Conservation (phyloP, 495 filamentous ascomycete genomes). For the Lophiostoma macrostomum region DNA sequence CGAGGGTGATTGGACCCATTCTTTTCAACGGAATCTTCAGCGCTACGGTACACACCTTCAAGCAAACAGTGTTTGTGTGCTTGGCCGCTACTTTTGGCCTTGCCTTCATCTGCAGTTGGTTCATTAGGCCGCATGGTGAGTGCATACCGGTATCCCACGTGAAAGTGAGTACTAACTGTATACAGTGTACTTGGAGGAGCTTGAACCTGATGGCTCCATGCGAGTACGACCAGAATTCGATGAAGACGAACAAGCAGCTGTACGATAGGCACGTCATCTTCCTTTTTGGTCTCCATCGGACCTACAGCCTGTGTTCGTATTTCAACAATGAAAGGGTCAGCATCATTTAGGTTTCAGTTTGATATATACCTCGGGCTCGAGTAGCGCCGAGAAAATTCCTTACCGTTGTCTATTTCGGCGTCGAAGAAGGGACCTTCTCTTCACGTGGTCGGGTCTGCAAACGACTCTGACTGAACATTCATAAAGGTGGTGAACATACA, state of each 20-base stretch:
- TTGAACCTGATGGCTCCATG: constrained; percentile 8
- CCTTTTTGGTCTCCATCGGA: background rate
- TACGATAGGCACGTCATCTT: background rate
- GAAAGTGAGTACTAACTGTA: background rate
- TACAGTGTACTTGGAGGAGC: constrained; percentile 18
- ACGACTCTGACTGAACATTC: too few species aligned
- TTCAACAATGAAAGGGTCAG: too few species aligned
- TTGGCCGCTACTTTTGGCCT: constrained; percentile 64
- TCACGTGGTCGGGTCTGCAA: too few species aligned
- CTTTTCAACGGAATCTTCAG: constrained; percentile 85
- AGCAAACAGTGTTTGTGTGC: constrained; percentile 79
- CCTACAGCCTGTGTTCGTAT: too few species aligned
- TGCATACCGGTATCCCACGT: background rate
- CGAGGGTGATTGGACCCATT: constrained; percentile 72
- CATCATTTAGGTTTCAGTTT: too few species aligned
- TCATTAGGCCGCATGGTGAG: constrained; percentile 72
- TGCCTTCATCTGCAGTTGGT: constrained; percentile 62
- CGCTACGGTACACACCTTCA: constrained; percentile 69
- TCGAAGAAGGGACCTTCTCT: too few species aligned
- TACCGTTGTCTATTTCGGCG: too few species aligned
- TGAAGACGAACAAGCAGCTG: background rate
- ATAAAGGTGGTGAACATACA: too few species aligned
- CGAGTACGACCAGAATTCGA: background rate
- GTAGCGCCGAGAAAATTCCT: too few species aligned
- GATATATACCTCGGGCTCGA: too few species aligned